Base-by-base conservation (phyloP, 2,329 filamentous ascomycete species). In the Alternaria burnsii region DNA sequence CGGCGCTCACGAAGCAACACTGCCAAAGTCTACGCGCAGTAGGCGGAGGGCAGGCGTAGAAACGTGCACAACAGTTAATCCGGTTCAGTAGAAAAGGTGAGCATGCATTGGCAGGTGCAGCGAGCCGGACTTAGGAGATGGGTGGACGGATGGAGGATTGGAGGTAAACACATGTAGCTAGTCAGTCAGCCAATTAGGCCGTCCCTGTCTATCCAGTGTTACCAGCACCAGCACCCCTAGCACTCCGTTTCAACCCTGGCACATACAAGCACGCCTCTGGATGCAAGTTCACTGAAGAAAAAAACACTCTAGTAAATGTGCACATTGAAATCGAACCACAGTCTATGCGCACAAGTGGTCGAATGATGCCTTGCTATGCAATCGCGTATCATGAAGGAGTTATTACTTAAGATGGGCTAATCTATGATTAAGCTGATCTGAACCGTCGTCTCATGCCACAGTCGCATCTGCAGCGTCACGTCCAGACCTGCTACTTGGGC, bases 91-190 rank as follows among this genome's bases (percentile, higher is more conserved):
- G 62, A 71, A 71, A 60, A 53, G 62, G 61, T 62, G 65, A 62
- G 69, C 66, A 62, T 62, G 68, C 71, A 73, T 74, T 73, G 71
- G 60, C 52, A 63, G 57, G 65, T 57, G 58, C 54, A 52, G 50
- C 44, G 57, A 65, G 63, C 65, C 59, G 65, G 18, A n/a, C 38
- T 30, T 55, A 58, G 44, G 51, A 69, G 66, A 61, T 71, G 61
- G 67, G 59, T 66, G 66, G 68, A 73, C 65, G 69, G 67, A 58
- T 63, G 67, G 70, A 72, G 67, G 71, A 58, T 28, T 64, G 63
- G 66, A 73, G 68, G 73, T 76, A 74, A 73, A 77, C 74, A 76
- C 69, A 67, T 71, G 61, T 61, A 73, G 72, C 72, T 74, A 77
- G 72, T 71, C 69, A 69, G 71, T 70, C 67, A 71, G 64, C 74